Evolutionary conservation across 306 rosid species (phyloP), one percentile per base, ranked within the genome.

Genomic region (Urtica urens): DNA sequence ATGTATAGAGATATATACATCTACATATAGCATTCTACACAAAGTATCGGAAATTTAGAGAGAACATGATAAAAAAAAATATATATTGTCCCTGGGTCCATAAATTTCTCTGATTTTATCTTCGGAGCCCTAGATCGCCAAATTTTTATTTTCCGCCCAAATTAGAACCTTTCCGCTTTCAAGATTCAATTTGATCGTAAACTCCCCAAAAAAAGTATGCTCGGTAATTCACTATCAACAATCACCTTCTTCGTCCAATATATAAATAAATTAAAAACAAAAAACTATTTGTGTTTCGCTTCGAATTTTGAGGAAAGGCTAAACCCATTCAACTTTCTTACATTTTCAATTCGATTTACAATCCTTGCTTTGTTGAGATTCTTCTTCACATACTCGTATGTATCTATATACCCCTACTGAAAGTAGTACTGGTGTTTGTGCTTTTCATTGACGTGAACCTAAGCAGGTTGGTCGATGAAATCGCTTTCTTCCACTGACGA

Each of bases 71-170:
- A 40, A 74, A 60, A 35, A 2, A 5, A 21, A 17, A 65, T 38
- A 29, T 17, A 23, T 21, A 21, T 23, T 25, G 24, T 20, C 10
- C 15, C n/a, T 7, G 54, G 54, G 54, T 49, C 54, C 54, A 49
- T 49, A 12, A 14, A 46, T 34, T 34, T 38, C 49, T 48, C 19
- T 51, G 40, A 29, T 7, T 45, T 41, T 33, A 55, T 50, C 42
- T 68, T 53, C 37, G 9, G 51, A 66, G 60, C 73, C 55, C 60
- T 49, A 59, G 66, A 65, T 46, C 60, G 52, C 40, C 33, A 16
- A 17, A 25, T 49, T 19, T 63, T 41, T 16, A 14, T 51, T 70
- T 78, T 78, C 79, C 80, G 72, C 80, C 78, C 69, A 79, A 67
- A 61, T 0, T 15, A 79, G 65, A 61, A 1, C 19, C 23, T 31